Evolutionary conservation across 495 filamentous ascomycete species (phyloP).

Genomic region (Letharia columbiana): DNA sequence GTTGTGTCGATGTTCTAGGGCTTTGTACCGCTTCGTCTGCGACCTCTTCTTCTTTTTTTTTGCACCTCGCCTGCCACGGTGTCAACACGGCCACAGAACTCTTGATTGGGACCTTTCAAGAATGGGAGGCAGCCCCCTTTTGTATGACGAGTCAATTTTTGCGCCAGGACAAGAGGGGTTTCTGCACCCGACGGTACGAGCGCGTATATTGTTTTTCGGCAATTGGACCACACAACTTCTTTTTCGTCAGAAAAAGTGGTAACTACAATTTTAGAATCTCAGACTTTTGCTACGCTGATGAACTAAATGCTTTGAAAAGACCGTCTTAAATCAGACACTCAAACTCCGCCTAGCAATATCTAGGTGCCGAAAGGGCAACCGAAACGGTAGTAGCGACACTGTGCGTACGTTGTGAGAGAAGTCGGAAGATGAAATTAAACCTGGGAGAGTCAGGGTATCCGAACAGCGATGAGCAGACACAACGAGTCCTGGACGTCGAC

Average conservation of each 20-base stretch:
- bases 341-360: background rate
- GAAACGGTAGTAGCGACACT: background rate
- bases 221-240: background rate
- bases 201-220: conserved; percentile 1
- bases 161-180: background rate
- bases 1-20: no score
- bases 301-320: background rate
- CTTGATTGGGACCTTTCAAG: background rate
- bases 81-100: no score
- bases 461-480: background rate
- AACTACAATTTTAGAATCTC: background rate
- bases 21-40: no score
- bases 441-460: background rate
- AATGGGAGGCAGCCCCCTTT: background rate
- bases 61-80: no score
- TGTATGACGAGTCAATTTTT: background rate
- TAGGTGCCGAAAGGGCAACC: background rate
- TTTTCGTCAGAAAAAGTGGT: background rate
- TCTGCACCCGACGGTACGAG: background rate
- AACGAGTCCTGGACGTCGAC: background rate
- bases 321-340: background rate
- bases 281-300: background rate
- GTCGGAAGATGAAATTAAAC: background rate
- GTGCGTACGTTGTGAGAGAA: background rate
- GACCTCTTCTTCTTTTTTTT: no score